phyloP scores from a whole-genome alignment of 2,329 filamentous ascomycete genomes.

The Penicillium aurantiogriseum region DNA sequence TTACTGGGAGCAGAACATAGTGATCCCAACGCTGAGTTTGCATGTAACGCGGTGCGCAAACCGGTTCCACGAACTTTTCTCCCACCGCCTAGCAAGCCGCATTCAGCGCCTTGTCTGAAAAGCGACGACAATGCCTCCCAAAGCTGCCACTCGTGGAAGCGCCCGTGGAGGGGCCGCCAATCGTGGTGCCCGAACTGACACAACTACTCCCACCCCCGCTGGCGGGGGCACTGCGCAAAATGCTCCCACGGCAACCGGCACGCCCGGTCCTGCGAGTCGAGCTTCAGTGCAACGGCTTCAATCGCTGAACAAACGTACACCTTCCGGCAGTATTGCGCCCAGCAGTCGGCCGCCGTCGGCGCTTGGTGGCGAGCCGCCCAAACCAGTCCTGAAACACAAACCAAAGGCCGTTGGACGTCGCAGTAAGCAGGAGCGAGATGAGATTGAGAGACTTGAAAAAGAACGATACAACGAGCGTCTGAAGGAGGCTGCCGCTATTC shows the following conservation, averaged over 20 bases:
- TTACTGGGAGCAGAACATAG: background rate
- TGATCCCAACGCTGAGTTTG: background rate
- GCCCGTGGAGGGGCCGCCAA: conserved; percentile 19
- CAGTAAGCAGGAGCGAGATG: conserved; percentile 48
- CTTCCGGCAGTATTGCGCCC: conserved; percentile 39
- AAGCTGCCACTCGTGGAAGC: conserved; percentile 30
- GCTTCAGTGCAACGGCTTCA: conserved; percentile 44
- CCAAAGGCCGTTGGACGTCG: conserved; percentile 43
- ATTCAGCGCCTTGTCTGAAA: conserved; percentile 17
- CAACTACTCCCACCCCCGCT: conserved; percentile 18
- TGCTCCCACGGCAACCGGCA: conserved; percentile 9
- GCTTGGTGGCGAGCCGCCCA: conserved; percentile 30
- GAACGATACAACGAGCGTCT: conserved; percentile 41
- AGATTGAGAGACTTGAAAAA: conserved; percentile 43
- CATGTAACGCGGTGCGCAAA: background rate
- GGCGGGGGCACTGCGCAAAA: conserved; percentile 15
- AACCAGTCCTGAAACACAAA: conserved; percentile 44
- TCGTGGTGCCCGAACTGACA: conserved; percentile 6
- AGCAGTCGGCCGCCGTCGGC: conserved; percentile 23
- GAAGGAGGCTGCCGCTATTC: conserved; percentile 42
- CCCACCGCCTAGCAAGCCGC: conserved; percentile 9
- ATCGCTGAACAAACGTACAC: conserved; percentile 41
- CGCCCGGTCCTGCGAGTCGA: conserved; percentile 26
- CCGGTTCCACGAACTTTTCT: conserved; percentile 5
- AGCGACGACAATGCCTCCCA: conserved; percentile 35